Evolutionary conservation across 768 basidiomycete genomes (phyloP), one percentile per base, ranked within the genome.

Genomic region (Krasilnikovozyma curviuscula): DNA sequence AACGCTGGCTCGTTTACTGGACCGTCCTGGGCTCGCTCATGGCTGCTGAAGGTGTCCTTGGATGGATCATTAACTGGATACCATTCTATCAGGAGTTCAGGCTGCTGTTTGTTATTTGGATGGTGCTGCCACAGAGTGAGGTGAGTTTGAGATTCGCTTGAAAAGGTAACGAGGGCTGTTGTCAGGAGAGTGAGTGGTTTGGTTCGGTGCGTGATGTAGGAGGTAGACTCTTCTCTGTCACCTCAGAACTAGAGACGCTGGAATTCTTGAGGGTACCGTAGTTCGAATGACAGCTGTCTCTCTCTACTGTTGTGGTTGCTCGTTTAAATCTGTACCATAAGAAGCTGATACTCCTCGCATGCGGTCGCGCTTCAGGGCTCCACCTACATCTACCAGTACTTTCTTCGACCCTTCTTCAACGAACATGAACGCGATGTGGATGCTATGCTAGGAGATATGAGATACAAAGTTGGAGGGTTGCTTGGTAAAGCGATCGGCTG

Each of bases 1-100:
- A 93, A 62, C 70, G 85, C 65, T 93, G 89, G 86, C 71, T 95
- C 46, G 89, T 86, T 83, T 95, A 93, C 58, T 95, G 89, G 88
- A 57, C 58, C 27, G 65, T 69, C 19, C 59, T 69, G n/a, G 67
- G 63, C 1, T 54, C 79, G 59, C 75, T 86, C 57, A 73, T 86
- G 14, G 78, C 75, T 4, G 66, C 83, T 5, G 88, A 93, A 64
- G 81, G 80, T 58, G 69, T 82, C 24, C 79, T 78, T 8, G 85
- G 74, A 39, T 95, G 86, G 85, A 79, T 86, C 32, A 81, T 97
- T 43, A 85, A 81, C 56, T 93, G 91, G 89, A 72, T 95, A 40
- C 88, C 88, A 2, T 75, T 95, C 64, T 95, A 93, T 67, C 77
- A 77, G 56, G 66, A 77, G 25, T 49, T 84, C 57, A 91, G 89